Percentiles rank a stretch among this genome's conserved stretches.
Conservation (phyloP, 2,329 filamentous ascomycete species). For the Trichoderma cornu-damae region DNA sequence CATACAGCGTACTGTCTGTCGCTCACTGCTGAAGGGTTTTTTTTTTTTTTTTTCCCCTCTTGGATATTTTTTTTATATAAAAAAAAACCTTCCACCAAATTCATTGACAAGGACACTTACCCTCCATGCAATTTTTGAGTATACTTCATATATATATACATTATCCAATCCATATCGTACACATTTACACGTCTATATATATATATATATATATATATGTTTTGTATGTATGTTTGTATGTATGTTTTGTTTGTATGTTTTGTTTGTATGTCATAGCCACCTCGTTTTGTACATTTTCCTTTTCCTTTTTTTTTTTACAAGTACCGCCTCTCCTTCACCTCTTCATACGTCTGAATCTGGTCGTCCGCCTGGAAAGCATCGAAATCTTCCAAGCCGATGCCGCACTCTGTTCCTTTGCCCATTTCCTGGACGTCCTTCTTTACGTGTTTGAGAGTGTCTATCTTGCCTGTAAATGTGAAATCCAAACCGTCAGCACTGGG, state of each 20-base stretch:
- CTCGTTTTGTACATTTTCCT: neutral
- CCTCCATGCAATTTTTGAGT: neutral
- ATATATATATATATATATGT: too few relatives aligned
- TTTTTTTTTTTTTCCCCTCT: neutral
- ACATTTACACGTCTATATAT: conserved; percentile 17
- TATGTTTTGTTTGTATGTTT: too few relatives aligned
- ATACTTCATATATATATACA: conserved; percentile 2
- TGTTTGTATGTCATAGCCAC: neutral
- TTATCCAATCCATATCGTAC: conserved; percentile 12
- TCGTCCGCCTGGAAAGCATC: conserved; percentile 75
- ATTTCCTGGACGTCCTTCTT: conserved; percentile 90
- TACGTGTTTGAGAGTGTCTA: conserved; percentile 79
- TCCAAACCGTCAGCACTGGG: too few relatives aligned
- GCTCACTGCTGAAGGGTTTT: neutral
- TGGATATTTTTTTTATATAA: neutral
- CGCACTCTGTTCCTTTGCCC: conserved; percentile 90
- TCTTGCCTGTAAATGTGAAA: conserved; percentile 55
- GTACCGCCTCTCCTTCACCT: conserved; percentile 63
- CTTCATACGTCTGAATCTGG: conserved; percentile 81
- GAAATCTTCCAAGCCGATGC: conserved; percentile 78
- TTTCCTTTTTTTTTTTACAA: conserved; percentile 35
- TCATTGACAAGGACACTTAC: neutral
- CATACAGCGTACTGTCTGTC: too few relatives aligned
- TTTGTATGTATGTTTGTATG: too few relatives aligned
- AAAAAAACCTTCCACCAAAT: too few relatives aligned